Base-by-base conservation (phyloP, 2,329 filamentous ascomycete species). In the Polytolypa hystricis region DNA sequence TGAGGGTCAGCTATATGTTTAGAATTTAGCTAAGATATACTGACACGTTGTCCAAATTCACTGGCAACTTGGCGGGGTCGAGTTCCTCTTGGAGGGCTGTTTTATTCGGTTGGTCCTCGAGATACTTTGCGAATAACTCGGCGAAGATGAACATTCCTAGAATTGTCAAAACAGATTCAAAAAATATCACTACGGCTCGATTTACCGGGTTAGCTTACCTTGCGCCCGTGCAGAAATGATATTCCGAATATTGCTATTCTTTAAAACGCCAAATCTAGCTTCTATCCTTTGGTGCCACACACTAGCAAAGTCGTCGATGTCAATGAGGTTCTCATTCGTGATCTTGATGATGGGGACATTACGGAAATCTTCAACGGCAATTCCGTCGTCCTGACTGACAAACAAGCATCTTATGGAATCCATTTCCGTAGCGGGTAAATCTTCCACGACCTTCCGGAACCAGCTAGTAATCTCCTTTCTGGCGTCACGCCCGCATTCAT, bases 131-230 rank as follows among this genome's bases (percentile, higher is more conserved):
- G 14, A 30, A 30, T 30, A 30, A 15, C 9, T 30, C 28, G 28
- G 28, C 28, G 28, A 30, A 30, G 28, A 30, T 30, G 28, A 30
- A 30, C 28, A 30, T 30, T 30, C 28, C 28, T 30, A 14, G 9
- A 15, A 9, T 30, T 8, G 14, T 10, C 14, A 30, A 30, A 30
- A 15, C 15, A 15, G 8, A 30, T 15, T 15, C n/a, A n/a, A n/a
- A n/a, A n/a, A n/a, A n/a, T n/a, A n/a, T n/a, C n/a, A n/a, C n/a
- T n/a, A n/a, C n/a, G n/a, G n/a, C n/a, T n/a, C n/a, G n/a, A n/a
- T n/a, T n/a, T n/a, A n/a, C n/a, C n/a, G n/a, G n/a, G n/a, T n/a
- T n/a, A n/a, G n/a, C 28, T 9, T 30, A 30, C 28, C 28, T 30
- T 30, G 8, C 9, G 28, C 28, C 14, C 28, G 28, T 14, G 9